Conservation (phyloP, 805 yeast species). For the Ogataea ramenticola region DNA sequence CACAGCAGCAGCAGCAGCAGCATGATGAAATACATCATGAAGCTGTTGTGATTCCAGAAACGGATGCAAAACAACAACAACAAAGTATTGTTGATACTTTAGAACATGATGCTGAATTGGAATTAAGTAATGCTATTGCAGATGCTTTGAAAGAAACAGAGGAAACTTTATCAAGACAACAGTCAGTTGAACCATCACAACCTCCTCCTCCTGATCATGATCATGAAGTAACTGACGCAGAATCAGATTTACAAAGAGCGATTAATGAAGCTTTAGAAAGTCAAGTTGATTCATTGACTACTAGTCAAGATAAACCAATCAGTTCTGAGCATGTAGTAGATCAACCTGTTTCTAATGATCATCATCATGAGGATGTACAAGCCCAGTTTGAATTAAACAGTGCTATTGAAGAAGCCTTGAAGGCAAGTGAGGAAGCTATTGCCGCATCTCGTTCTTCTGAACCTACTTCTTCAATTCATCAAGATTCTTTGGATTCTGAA, state of each 20-base stretch:
- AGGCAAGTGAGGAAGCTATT: slow-evolving; percentile 4
- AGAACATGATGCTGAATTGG: slow-evolving; percentile 3
- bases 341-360: not conserved
- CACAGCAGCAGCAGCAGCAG: not conserved
- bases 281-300: not conserved
- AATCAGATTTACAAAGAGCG: slow-evolving; percentile 11
- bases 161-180: not conserved
- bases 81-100: too few species aligned
- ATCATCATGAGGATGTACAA: slow-evolving; percentile 7
- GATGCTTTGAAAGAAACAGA: slow-evolving; percentile 11
- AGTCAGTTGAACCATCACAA: not conserved
- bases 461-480: not conserved
- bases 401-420: slow-evolving; percentile 21
- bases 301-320: too few species aligned
- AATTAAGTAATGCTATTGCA: slow-evolving; percentile 19
- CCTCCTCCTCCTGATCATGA: not conserved
- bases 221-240: slow-evolving; percentile 5
- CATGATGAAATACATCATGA: not conserved
- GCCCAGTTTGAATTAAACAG: slow-evolving; percentile 16
- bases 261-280: slow-evolving; percentile 10
- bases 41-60: not conserved
- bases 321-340: not conserved
- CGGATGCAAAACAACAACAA: not conserved
- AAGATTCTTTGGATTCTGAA: not conserved
- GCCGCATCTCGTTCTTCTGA: not conserved